These are phyloP conservation scores for Lentinula guzmanii DNA, from an alignment of 768 basidiomycete species.

Conservation along the genomic window DNA sequence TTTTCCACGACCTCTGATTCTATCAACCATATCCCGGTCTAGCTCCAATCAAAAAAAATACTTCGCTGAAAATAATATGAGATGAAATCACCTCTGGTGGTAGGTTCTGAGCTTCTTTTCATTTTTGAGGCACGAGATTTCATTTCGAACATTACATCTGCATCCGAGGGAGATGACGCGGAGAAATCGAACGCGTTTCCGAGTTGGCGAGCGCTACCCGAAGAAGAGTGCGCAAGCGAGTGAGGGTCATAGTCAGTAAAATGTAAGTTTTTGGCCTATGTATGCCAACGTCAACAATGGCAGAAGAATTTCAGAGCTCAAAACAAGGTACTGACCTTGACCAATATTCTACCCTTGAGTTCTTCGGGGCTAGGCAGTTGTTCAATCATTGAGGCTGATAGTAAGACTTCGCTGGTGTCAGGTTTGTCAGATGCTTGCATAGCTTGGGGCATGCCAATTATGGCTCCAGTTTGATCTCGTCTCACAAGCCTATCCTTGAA, in stretches of 20 bases:
- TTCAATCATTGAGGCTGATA: constrained; percentile 15
- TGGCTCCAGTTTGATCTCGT: constrained; percentile 31
- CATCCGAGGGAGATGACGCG: constrained; percentile 30
- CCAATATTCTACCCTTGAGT: constrained; percentile 69
- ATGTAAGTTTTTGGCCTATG: constrained; percentile 73
- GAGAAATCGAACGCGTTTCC: neutral
- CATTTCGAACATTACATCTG: constrained; percentile 17
- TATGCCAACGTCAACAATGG: constrained; percentile 16
- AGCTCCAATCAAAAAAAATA: constrained; percentile 22
- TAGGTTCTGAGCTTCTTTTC: constrained; percentile 12
- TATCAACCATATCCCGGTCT: constrained; percentile 33
- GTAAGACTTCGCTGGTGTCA: neutral
- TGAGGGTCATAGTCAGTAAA: constrained; percentile 21
- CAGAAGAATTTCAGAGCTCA: constrained; percentile 1
- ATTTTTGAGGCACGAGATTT: constrained; percentile 8
- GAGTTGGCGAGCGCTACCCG: neutral
- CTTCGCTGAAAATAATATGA: no score
- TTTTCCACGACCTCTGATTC: constrained; percentile 30
- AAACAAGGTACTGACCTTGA: constrained; percentile 54
- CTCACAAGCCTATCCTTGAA: constrained; percentile 38
- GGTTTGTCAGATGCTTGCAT: neutral
- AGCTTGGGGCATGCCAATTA: neutral
- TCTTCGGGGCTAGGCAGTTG: constrained; percentile 83
- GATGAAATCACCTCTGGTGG: constrained; percentile 14
- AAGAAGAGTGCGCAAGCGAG: neutral